These are phyloP conservation scores for Aspergillus calidoustus DNA, from an alignment of 2,329 filamentous ascomycete genomes.

Conservation along the genomic window DNA sequence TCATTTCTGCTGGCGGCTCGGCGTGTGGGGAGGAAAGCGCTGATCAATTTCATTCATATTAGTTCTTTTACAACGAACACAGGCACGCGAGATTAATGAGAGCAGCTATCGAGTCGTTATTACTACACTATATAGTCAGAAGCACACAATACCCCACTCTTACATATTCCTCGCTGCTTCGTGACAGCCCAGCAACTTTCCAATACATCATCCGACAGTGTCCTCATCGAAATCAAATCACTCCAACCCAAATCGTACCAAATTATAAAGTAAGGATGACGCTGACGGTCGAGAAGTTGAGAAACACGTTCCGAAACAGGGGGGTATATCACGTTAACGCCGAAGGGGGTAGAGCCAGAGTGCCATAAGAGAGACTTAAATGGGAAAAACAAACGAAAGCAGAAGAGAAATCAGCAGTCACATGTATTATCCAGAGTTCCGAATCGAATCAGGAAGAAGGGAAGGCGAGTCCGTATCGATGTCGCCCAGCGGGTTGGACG, in stretches of 20 bases:
- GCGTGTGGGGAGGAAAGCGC: neutral
- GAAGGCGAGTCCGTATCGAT: slow-evolving; percentile 31
- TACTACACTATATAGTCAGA: slow-evolving; percentile 12
- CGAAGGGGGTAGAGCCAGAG: slow-evolving; percentile 23
- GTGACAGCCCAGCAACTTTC: slow-evolving; percentile 16
- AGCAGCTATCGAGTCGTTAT: neutral
- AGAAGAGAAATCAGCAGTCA: slow-evolving; percentile 9
- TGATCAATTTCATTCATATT: neutral
- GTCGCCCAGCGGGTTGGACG: slow-evolving; percentile 32
- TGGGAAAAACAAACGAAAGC: slow-evolving; percentile 16
- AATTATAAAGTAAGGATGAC: slow-evolving; percentile 25
- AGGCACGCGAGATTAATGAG: neutral
- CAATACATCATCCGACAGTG: slow-evolving; percentile 13
- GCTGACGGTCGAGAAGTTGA: slow-evolving; percentile 5
- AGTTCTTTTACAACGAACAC: neutral
- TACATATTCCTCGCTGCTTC: slow-evolving; percentile 15
- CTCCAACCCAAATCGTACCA: slow-evolving; percentile 26
- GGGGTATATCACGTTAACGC: slow-evolving; percentile 50
- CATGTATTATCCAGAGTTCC: slow-evolving; percentile 27
- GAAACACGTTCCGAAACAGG: slow-evolving; percentile 32
- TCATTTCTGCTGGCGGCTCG: slow-evolving; percentile 8
- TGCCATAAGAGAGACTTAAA: slow-evolving; percentile 14
- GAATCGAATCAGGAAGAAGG: slow-evolving; percentile 35
- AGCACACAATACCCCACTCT: slow-evolving; percentile 9
- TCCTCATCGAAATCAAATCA: slow-evolving; percentile 22